Evolutionary conservation across 2,329 filamentous ascomycete genomes (phyloP).

Genomic region (Talaromyces sp.): DNA sequence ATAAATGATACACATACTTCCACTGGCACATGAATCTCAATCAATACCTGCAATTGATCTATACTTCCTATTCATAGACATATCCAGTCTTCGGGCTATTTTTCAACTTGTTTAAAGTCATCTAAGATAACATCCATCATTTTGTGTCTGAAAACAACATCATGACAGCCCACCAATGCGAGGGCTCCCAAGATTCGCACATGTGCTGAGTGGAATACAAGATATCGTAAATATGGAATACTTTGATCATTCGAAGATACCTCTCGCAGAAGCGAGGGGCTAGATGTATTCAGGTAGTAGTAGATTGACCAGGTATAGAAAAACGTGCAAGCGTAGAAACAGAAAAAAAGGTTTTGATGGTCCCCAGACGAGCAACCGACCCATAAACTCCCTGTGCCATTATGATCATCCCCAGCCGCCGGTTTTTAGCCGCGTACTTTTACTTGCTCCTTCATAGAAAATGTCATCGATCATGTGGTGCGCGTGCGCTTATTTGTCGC

Average conservation of each 20-base stretch:
- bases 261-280: background rate
- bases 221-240: too few relatives aligned
- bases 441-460: conserved; percentile 15
- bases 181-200: too few relatives aligned
- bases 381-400: conserved; percentile 42
- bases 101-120: too few relatives aligned
- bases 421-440: conserved; percentile 11
- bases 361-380: conserved; percentile 37
- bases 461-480: conserved; percentile 16
- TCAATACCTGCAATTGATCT: too few relatives aligned
- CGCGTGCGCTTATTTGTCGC: conserved; percentile 42
- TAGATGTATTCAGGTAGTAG: background rate
- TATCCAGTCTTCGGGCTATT: too few relatives aligned
- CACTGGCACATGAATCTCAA: too few relatives aligned
- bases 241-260: background rate
- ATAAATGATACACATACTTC: too few relatives aligned
- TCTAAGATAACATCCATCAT: too few relatives aligned
- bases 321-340: conserved; percentile 7
- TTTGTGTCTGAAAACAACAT: too few relatives aligned
- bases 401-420: conserved; percentile 31
- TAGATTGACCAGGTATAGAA: conserved; percentile 8
- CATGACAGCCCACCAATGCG: too few relatives aligned
- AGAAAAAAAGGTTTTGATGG: conserved; percentile 34
- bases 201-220: too few relatives aligned
- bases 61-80: too few relatives aligned